Evolutionary conservation across 2,329 filamentous ascomycete genomes (phyloP), one percentile per base, ranked within the genome.

Genomic region (Diplocarpon mali): DNA sequence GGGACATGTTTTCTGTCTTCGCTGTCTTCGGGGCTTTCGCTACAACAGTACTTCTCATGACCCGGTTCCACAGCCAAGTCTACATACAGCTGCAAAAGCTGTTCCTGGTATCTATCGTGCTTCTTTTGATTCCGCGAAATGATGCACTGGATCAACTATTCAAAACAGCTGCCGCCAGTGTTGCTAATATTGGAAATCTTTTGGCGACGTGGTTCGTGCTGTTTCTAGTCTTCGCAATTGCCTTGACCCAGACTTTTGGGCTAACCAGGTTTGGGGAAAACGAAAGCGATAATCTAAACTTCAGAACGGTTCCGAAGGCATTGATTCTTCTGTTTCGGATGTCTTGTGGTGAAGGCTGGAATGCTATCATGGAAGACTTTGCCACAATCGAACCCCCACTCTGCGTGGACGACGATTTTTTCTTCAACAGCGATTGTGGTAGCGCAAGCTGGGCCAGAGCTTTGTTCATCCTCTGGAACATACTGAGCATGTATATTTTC

Each of bases 401-500:
- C 41, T 98, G 92, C 65, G 87, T 89, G 1, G 71, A 80, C 15
- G 73, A 73, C 30, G 59, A 68, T 1, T 73, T 73, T 32, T 95
- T 95, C 64, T 90, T 88, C 58, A 69, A 85, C 35, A 92, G 87
- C 57, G 93, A 98, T 65, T 98, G 92, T 60, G 92, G 92, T 47
- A 95, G 90, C 66, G 76, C 80, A 40, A 75, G 79, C 32, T 98
- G 92, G 88, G 88, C 92, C 7, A 75, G 88, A 41, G 78, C 80
- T 29, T 71, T 98, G 9, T 98, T 98, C 68, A 88, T 96, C 46
- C 78, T 83, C 4, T 98, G 92, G 92, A 98, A 98, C 69, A 90
- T 98, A 58, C 75, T 98, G 65, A 96, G 90, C 83, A 98, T 98
- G 92, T 98, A 98, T 67, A 94, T 98, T 59, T 98, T 98, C 60